phyloP scores from a whole-genome alignment of 345 rosid genomes.

The Linum tenue region DNA sequence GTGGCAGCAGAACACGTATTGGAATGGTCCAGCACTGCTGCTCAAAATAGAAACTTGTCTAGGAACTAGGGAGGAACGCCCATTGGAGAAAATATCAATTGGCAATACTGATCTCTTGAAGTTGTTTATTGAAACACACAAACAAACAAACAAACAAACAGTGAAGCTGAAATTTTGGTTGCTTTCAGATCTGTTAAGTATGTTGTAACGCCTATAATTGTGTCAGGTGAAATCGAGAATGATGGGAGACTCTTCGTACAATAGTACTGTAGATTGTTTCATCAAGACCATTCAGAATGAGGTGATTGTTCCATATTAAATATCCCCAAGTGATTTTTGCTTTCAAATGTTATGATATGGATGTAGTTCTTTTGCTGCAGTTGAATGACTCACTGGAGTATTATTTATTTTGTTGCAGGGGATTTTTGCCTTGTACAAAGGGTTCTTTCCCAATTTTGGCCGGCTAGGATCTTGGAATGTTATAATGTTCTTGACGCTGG shows the following conservation, averaged over 20 bases:
- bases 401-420: slow-evolving; percentile 41
- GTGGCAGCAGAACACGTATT: neutral
- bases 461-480: slow-evolving; percentile 94
- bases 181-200: neutral
- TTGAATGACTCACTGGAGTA: neutral
- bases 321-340: neutral
- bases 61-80: neutral
- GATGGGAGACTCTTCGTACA: slow-evolving; percentile 96
- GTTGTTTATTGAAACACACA: neutral
- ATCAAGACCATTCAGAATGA: slow-evolving; percentile 77
- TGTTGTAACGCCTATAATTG: neutral
- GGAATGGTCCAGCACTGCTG: neutral
- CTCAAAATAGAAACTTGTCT: neutral
- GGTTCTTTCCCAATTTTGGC: slow-evolving; percentile 86
- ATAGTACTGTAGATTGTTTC: slow-evolving; percentile 83
- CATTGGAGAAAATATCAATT: neutral
- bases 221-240: slow-evolving; percentile 92
- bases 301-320: slow-evolving; percentile 25
- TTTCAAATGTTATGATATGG: too few relatives aligned
- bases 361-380: neutral
- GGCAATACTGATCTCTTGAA: neutral
- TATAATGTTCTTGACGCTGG: slow-evolving; percentile 84
- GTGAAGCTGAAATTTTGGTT: neutral
- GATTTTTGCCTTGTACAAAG: slow-evolving; percentile 75
- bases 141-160: too few relatives aligned